Evolutionary conservation across 345 rosid species (phyloP).

Genomic region (Leavenworthia alabamica): DNA sequence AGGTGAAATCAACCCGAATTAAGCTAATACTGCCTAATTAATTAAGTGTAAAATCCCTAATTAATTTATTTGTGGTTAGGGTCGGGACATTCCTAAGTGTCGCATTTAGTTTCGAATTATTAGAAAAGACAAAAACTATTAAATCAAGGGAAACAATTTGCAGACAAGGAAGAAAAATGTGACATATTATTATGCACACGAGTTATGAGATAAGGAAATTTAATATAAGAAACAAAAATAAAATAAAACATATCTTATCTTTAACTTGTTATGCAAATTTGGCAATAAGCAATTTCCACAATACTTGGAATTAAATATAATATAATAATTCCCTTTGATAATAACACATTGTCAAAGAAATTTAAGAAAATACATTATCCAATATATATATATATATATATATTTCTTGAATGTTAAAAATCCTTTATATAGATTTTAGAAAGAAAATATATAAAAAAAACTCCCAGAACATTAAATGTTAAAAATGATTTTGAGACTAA

Average conservation of each 20-base stretch:
- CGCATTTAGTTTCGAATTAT: neutral
- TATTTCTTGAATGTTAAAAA: neutral
- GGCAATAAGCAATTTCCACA: neutral
- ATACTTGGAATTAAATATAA: no score
- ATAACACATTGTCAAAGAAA: neutral
- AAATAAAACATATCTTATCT: slow-evolving; percentile 7
- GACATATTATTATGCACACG: slow-evolving; percentile 21
- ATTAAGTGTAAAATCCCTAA: no score
- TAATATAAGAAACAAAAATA: neutral
- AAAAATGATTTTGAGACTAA: neutral
- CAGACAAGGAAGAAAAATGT: slow-evolving; percentile 28
- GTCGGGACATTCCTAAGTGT: slow-evolving; percentile 3
- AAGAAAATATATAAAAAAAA: no score
- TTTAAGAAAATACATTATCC: no score
- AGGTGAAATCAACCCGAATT: no score
- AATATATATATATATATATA: no score
- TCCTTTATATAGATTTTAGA: no score
- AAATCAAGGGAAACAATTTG: slow-evolving; percentile 6
- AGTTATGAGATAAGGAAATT: slow-evolving; percentile 7
- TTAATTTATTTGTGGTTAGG: no score
- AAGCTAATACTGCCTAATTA: no score
- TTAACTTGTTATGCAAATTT: slow-evolving; percentile 4
- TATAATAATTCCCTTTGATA: neutral
- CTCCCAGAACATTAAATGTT: neutral
- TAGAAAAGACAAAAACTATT: neutral